These are phyloP conservation scores for Coemansia sp. DNA, from an alignment of 192 early-diverging fungal species.

Conservation along the genomic window DNA sequence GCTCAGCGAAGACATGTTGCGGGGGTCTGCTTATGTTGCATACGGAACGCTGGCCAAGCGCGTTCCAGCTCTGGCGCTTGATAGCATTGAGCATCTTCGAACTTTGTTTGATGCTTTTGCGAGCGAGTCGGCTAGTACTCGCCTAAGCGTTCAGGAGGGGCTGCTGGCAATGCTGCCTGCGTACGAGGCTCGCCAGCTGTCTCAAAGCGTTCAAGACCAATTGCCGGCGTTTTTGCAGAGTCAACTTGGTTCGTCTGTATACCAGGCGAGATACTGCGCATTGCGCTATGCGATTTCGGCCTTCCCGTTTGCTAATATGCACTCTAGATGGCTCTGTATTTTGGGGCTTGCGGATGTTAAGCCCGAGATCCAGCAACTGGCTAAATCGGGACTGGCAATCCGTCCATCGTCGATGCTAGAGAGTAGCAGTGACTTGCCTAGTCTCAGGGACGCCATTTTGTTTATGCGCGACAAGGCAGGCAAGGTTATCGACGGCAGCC, in stretches of 20 bases:
- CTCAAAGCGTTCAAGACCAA: slow-evolving; percentile 5
- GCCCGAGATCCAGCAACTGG: slow-evolving; percentile 25
- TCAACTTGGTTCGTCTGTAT: slow-evolving; percentile 49
- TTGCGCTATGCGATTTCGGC: slow-evolving; percentile 61
- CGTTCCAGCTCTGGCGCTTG: slow-evolving; percentile 65
- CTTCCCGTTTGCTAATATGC: slow-evolving; percentile 57
- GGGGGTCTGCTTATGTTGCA: slow-evolving; percentile 84
- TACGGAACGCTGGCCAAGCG: slow-evolving; percentile 73
- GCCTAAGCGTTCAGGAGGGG: slow-evolving; percentile 79
- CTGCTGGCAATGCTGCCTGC: slow-evolving; percentile 74
- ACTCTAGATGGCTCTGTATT: slow-evolving; percentile 64
- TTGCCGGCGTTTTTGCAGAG: slow-evolving; percentile 56
- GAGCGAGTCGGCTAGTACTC: slow-evolving; percentile 56
- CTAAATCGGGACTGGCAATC: slow-evolving; percentile 27
- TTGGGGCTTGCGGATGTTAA: slow-evolving; percentile 45
- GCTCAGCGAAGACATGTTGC: slow-evolving; percentile 61
- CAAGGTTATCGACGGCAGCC: not conserved
- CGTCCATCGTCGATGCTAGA: not conserved
- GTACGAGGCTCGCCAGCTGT: slow-evolving; percentile 41
- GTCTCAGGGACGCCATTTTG: slow-evolving; percentile 11
- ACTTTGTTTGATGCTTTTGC: slow-evolving; percentile 70
- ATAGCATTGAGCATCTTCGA: slow-evolving; percentile 60
- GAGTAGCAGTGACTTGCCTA: slow-evolving; percentile 7
- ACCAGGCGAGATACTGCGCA: slow-evolving; percentile 60
- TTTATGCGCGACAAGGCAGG: slow-evolving; percentile 12